Conservation (phyloP, 805 yeast genomes). For the Hanseniaspora clermontiae region DNA sequence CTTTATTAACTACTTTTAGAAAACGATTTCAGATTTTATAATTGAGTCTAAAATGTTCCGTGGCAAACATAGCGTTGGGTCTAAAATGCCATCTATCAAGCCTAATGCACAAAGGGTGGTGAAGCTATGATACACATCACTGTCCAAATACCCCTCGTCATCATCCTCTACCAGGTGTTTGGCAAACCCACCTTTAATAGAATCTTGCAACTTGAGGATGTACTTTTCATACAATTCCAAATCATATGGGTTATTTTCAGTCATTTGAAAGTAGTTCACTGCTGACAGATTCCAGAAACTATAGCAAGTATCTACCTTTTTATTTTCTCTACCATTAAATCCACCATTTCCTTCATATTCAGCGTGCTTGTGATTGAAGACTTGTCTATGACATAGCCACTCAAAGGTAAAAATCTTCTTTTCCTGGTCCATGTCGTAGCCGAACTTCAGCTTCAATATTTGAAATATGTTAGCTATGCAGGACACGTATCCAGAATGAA, state of each 20-base stretch:
- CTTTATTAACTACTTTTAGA: background rate
- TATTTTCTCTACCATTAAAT: conserved; percentile 77
- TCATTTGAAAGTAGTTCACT: conserved; percentile 31
- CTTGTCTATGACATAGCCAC: conserved; percentile 5
- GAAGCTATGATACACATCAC: conserved; percentile 61
- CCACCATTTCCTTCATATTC: conserved; percentile 56
- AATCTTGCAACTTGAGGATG: conserved; percentile 40
- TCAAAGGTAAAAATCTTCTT: conserved; percentile 12
- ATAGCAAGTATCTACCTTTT: conserved; percentile 76
- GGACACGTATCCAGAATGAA: conserved; percentile 8
- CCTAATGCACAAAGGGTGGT: conserved; percentile 46
- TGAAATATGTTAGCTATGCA: conserved; percentile 10
- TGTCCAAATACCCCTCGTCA: conserved; percentile 33
- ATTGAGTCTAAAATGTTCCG: background rate
- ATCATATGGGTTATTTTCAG: conserved; percentile 30
- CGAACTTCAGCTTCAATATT: background rate
- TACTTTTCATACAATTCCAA: conserved; percentile 21
- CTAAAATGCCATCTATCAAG: conserved; percentile 25
- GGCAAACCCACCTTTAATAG: conserved; percentile 61
- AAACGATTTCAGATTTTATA: background rate
- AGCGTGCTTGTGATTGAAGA: conserved; percentile 26
- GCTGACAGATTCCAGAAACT: conserved; percentile 70
- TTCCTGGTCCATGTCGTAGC: background rate
- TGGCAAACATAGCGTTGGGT: conserved; percentile 26
- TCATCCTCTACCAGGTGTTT: conserved; percentile 31